Conservation (phyloP, 1,139 yeast species). For the Taphrina flavorubra region DNA sequence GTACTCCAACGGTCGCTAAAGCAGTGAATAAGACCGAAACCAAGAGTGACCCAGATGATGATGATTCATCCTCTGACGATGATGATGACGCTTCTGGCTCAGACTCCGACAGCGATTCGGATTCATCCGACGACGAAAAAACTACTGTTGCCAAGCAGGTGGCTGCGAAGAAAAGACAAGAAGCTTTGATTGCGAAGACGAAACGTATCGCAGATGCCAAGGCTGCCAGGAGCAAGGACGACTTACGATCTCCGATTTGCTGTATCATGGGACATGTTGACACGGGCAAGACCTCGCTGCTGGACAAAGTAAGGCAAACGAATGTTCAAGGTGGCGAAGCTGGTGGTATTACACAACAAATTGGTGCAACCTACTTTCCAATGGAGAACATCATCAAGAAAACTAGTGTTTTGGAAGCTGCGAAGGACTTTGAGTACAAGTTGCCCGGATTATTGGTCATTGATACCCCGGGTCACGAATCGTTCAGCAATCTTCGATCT, state of each 20-base stretch:
- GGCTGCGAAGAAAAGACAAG: slow-evolving; percentile 44
- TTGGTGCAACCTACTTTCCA: slow-evolving; percentile 99
- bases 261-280: slow-evolving; percentile 99
- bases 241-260: slow-evolving; percentile 97
- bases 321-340: slow-evolving; percentile 99
- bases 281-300: slow-evolving; percentile 96
- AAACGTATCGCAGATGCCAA: slow-evolving; percentile 54
- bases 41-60: slow-evolving; percentile 48
- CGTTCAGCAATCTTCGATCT: slow-evolving; percentile 93
- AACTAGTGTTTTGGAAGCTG: slow-evolving; percentile 89
- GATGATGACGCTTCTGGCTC: slow-evolving; percentile 36
- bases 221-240: slow-evolving; percentile 51
- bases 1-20: slow-evolving; percentile 40
- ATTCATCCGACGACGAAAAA: slow-evolving; percentile 45
- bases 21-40: slow-evolving; percentile 34
- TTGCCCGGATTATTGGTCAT: slow-evolving; percentile 96
- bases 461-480: slow-evolving; percentile 99
- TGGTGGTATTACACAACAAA: slow-evolving; percentile 99
- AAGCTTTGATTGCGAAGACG: slow-evolving; percentile 44
- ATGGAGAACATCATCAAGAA: slow-evolving; percentile 89
- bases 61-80: slow-evolving; percentile 38
- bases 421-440: slow-evolving; percentile 76
- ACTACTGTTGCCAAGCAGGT: slow-evolving; percentile 47
- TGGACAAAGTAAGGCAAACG: slow-evolving; percentile 97
- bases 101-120: slow-evolving; percentile 42